A percentile compares a stretch with the other conserved stretches of the same genome.
Evolutionary conservation across 495 filamentous ascomycete genomes (phyloP).

Genomic region (Podospora pseudocomata): DNA sequence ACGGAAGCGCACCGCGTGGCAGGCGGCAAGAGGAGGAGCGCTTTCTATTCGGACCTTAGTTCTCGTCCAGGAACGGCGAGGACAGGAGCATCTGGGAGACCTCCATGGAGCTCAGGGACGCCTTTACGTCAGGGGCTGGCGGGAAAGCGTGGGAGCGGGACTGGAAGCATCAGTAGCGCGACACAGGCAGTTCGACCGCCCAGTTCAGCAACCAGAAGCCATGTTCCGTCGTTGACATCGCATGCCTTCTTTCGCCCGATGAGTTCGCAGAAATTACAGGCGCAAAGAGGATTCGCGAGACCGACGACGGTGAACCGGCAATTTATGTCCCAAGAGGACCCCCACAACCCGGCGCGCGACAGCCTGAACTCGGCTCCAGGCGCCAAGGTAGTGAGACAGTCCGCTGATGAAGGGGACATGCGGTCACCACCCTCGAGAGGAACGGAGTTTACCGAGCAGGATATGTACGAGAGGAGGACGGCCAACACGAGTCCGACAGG

Average conservation of each 20-base stretch:
- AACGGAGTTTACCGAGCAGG: constrained; percentile 71
- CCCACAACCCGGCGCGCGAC: constrained; percentile 38
- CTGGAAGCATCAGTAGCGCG: constrained; percentile 43
- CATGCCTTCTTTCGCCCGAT: constrained; percentile 93
- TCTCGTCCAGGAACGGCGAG: constrained; percentile 48
- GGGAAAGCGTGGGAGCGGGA: constrained; percentile 40
- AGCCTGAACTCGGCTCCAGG: constrained; percentile 49
- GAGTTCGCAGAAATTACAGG: constrained; percentile 93
- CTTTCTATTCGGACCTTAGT: constrained; percentile 42
- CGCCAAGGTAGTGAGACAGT: constrained; percentile 29
- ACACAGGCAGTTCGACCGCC: constrained; percentile 51
- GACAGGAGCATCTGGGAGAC: constrained; percentile 50
- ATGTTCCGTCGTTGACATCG: constrained; percentile 84
- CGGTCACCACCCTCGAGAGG: constrained; percentile 65
- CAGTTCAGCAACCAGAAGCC: constrained; percentile 70
- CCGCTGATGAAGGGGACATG: constrained; percentile 51
- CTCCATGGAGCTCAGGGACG: constrained; percentile 47
- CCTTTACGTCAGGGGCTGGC: constrained; percentile 44
- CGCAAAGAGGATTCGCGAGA: constrained; percentile 64
- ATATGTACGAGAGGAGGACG: constrained; percentile 59
- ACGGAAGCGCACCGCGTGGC: constrained; percentile 32
- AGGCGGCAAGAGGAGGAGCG: constrained; percentile 36
- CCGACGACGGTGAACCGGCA: constrained; percentile 39
- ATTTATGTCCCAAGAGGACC: constrained; percentile 33
- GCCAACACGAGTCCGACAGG: constrained; percentile 71